Evolutionary conservation across 73 alveolate genomes (phyloP).

Genomic region (Paramecium caudatum): DNA sequence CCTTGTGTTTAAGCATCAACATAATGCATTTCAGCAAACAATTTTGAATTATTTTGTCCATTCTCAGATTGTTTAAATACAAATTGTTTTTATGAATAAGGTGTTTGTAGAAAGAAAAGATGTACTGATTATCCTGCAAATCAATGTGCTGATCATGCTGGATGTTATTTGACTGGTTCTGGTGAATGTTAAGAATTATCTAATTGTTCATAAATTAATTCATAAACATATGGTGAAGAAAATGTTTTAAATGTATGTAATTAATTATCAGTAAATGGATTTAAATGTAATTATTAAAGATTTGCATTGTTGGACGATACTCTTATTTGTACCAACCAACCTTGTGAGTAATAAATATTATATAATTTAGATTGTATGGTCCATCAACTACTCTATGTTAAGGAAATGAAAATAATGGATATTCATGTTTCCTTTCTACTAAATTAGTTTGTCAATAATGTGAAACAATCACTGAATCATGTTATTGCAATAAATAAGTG

Average conservation of each 20-base stretch:
- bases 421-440: not conserved
- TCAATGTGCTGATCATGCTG: not conserved
- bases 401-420: slow-evolving; percentile 46
- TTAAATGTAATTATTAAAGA: slow-evolving; percentile 41
- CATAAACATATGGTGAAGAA: not conserved
- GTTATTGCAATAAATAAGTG: not conserved
- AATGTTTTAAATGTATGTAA: slow-evolving; percentile 9
- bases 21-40: slow-evolving; percentile 23
- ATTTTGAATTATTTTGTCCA: slow-evolving; percentile 30
- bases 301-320: not conserved
- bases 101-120: slow-evolving; percentile 7
- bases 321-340: slow-evolving; percentile 15
- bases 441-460: not conserved
- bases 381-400: slow-evolving; percentile 37
- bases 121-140: slow-evolving; percentile 24
- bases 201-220: not conserved
- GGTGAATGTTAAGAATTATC: not conserved
- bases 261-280: not conserved
- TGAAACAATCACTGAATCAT: slow-evolving; percentile 21
- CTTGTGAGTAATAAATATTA: slow-evolving; percentile 12
- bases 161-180: not conserved
- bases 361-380: slow-evolving; percentile 41
- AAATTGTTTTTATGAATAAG: slow-evolving; percentile 5
- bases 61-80: slow-evolving; percentile 37
- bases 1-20: not conserved